These are phyloP conservation scores for Herpetospermum pedunculosum DNA, from an alignment of 306 rosid species.

Conservation along the genomic window DNA sequence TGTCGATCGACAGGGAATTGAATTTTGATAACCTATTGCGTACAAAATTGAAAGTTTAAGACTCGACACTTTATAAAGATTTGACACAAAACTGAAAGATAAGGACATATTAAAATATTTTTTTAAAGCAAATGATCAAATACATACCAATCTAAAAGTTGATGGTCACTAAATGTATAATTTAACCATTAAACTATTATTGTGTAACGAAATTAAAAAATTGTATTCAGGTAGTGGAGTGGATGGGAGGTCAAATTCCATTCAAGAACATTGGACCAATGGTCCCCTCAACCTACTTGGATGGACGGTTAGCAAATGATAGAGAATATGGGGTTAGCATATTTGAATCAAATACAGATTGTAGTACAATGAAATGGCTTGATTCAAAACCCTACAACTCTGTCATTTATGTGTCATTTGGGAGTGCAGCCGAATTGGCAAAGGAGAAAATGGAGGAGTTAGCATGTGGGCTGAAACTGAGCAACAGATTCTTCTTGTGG, in stretches of 20 bases:
- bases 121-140: too few species aligned
- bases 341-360: background rate
- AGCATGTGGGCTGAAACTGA: background rate
- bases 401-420: background rate
- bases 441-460: background rate
- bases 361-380: constrained; percentile 12
- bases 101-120: too few species aligned
- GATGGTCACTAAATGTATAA: too few species aligned
- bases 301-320: constrained; percentile 12
- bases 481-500: background rate
- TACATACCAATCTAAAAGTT: too few species aligned
- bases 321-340: constrained; percentile 13
- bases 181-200: too few species aligned
- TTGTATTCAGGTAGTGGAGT: constrained; percentile 15
- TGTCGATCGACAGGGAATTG: too few species aligned
- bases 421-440: background rate
- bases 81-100: too few species aligned
- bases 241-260: constrained; percentile 11
- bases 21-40: too few species aligned
- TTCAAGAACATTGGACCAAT: constrained; percentile 22
- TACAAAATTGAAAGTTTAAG: too few species aligned
- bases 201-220: too few species aligned
- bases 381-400: background rate
- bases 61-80: too few species aligned
- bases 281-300: constrained; percentile 17